These are phyloP conservation scores for Salvia hispanica DNA, from an alignment of 257 asterid genomes.

Conservation along the genomic window DNA sequence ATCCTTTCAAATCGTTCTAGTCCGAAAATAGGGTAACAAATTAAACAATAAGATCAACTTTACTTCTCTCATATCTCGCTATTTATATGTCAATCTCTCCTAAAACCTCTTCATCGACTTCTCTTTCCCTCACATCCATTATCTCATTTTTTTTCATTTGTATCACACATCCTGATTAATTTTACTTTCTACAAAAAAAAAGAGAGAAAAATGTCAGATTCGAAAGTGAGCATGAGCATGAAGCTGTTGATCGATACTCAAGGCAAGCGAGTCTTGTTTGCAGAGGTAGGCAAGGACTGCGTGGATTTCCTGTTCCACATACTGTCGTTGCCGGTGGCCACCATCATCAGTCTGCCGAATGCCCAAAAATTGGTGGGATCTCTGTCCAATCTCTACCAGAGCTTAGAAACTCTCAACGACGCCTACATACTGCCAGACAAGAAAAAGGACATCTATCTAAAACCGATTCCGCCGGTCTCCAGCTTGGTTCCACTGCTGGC, in stretches of 20 bases:
- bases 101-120: too few relatives aligned
- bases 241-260: conserved; percentile 43
- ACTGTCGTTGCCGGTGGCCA: conserved; percentile 35
- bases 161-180: too few relatives aligned
- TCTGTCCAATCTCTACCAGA: conserved; percentile 31
- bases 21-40: too few relatives aligned
- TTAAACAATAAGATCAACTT: too few relatives aligned
- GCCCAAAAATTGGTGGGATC: conserved; percentile 35
- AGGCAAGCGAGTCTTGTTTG: conserved; percentile 38
- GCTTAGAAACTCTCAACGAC: conserved; percentile 34
- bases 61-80: too few relatives aligned
- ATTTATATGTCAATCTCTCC: neutral
- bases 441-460: conserved; percentile 31
- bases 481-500: conserved; percentile 12
- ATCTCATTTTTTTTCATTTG: too few relatives aligned
- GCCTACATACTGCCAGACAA: conserved; percentile 26
- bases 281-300: conserved; percentile 41
- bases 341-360: conserved; percentile 23
- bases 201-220: too few relatives aligned
- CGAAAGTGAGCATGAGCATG: too few relatives aligned
- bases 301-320: conserved; percentile 48
- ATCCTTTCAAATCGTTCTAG: too few relatives aligned
- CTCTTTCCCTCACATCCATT: too few relatives aligned
- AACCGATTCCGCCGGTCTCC: conserved; percentile 20
- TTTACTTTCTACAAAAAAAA: too few relatives aligned